Evolutionary conservation across 2,329 filamentous ascomycete genomes (phyloP).

Genomic region (Cercospora sp.): DNA sequence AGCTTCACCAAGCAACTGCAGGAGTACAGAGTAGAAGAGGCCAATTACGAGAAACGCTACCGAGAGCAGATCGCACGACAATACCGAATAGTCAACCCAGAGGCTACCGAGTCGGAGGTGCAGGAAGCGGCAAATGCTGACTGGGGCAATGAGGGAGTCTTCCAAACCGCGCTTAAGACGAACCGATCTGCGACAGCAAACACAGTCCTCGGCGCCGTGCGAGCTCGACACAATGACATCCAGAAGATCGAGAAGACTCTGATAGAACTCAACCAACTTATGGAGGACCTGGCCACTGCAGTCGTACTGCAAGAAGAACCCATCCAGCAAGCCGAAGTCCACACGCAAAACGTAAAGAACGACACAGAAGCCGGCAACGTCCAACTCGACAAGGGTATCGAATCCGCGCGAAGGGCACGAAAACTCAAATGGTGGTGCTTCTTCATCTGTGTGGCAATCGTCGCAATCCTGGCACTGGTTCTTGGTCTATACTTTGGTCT

Average conservation of each 20-base stretch:
- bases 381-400: constrained; percentile 68
- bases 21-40: constrained; percentile 70
- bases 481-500: constrained; percentile 53
- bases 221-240: constrained; percentile 79
- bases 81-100: constrained; percentile 69
- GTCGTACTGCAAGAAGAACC: constrained; percentile 70
- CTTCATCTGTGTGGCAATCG: constrained; percentile 54
- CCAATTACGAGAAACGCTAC: constrained; percentile 68
- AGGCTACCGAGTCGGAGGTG: constrained; percentile 73
- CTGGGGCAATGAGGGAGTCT: constrained; percentile 77
- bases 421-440: constrained; percentile 83
- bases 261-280: constrained; percentile 67
- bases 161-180: constrained; percentile 76
- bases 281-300: constrained; percentile 71
- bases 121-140: constrained; percentile 67
- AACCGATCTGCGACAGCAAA: constrained; percentile 73
- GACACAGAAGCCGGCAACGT: constrained; percentile 69
- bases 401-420: constrained; percentile 64
- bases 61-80: constrained; percentile 77
- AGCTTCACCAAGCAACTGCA: constrained; percentile 71
- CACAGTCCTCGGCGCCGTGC: constrained; percentile 73
- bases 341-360: constrained; percentile 64
- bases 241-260: constrained; percentile 77
- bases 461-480: constrained; percentile 52
- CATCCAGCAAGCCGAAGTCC: constrained; percentile 62